Evolutionary conservation across 495 filamentous ascomycete species (phyloP).

Genomic region (Cenococcum geophilum): DNA sequence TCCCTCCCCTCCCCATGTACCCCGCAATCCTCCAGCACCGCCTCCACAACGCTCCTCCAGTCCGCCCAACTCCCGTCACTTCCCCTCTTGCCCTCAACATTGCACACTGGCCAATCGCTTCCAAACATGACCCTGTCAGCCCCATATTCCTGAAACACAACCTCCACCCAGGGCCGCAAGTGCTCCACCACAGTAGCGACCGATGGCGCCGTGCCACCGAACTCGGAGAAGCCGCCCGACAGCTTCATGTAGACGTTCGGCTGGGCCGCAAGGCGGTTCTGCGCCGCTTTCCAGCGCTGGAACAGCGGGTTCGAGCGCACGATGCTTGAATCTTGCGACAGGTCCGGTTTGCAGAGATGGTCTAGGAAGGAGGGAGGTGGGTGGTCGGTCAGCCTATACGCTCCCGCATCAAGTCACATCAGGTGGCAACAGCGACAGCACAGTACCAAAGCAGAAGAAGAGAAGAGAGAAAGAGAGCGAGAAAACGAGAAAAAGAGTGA

Average conservation of each 20-base stretch:
- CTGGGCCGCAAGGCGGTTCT: slow-evolving; percentile 4
- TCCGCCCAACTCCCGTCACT: slow-evolving; percentile 48
- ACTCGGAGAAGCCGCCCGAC: slow-evolving; percentile 73
- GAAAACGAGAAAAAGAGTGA: too few relatives aligned
- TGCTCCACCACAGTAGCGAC: slow-evolving; percentile 37
- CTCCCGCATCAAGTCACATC: too few relatives aligned
- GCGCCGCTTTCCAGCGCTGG: slow-evolving; percentile 44
- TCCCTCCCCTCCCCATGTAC: slow-evolving; percentile 53
- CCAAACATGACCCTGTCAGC: slow-evolving; percentile 75
- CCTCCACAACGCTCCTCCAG: slow-evolving; percentile 55
- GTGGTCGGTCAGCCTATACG: too few relatives aligned
- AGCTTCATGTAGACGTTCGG: slow-evolving; percentile 73
- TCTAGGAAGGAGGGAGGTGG: too few relatives aligned
- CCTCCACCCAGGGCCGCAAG: slow-evolving; percentile 59
- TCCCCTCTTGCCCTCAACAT: slow-evolving; percentile 52
- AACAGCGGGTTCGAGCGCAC: neutral
- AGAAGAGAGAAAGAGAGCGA: too few relatives aligned
- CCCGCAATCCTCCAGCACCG: slow-evolving; percentile 51
- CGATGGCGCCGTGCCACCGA: slow-evolving; percentile 43
- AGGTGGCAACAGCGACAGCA: too few relatives aligned
- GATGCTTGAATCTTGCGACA: slow-evolving; percentile 38
- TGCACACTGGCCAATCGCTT: slow-evolving; percentile 87
- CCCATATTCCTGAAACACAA: slow-evolving; percentile 62
- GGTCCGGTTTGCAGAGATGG: slow-evolving; percentile 82
- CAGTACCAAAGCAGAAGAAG: too few relatives aligned